Base-by-base conservation (phyloP, 129 eudicot species). In the Artemisia argyi region DNA sequence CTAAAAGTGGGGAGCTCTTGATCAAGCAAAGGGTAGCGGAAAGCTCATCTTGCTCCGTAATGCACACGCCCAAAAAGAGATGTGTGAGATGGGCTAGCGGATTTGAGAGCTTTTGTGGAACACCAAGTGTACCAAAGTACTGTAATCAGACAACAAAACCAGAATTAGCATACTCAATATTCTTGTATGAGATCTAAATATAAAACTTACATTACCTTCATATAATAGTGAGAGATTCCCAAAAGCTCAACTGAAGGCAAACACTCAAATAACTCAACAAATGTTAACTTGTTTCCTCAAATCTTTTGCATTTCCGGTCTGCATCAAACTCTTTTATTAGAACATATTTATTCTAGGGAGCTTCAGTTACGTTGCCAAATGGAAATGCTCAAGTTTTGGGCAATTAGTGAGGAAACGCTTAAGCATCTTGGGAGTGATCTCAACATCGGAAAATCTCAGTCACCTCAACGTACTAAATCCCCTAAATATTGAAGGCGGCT, bases 381-480 rank as follows among this genome's bases (percentile, higher is more conserved):
- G 1, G 51, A 78, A 0, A n/a, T 30, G 9, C 52, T 78, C 54
- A 30, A 78, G 78, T 54, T 42, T 19, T 2, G 73, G 69, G 55
- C 77, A 72, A 20, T 42, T 55, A 39, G 68, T 54, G 9, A 78
- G 74, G 11, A 77, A 64, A 71, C 35, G 15, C 14, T 20, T 12
- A 46, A 71, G 53, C 3, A 16, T 19, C 56, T 71, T 57, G 1
- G 39, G 17, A 72, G 39, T 18, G 39, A 78, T 47, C 20, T 14
- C 14, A 46, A 71, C 73, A 2, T 72, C 18, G 66, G 3, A 7
- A 47, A 78, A 48, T 11, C 24, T 5, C 56, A 64, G 14, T 13
- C 19, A 5, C 48, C 4, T 71, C 57, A 78, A 70, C 53, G 1
- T 53, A 54, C 68, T 32, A 70, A 78, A 78, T 17, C 68, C 82